Evolutionary conservation across 441 rosid genomes (phyloP).

Genomic region (Lepidium campestre): DNA sequence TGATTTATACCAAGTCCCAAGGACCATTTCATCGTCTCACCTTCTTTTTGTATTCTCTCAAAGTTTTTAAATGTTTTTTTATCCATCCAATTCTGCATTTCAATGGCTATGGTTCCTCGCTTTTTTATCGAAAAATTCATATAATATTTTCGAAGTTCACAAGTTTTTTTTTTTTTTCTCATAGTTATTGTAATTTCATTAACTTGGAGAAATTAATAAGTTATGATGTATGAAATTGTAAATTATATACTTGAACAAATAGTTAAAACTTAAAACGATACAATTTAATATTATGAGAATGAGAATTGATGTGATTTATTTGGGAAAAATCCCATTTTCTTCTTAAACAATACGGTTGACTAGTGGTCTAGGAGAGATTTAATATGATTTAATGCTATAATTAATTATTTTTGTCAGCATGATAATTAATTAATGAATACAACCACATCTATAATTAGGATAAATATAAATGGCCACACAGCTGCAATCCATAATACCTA

Average conservation of each 20-base stretch:
- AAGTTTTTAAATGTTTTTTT: not conserved
- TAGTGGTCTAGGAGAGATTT: too few relatives aligned
- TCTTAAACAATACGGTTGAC: too few relatives aligned
- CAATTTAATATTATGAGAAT: too few relatives aligned
- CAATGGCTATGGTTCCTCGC: constrained; percentile 14
- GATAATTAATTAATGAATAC: not conserved
- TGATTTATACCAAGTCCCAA: constrained; percentile 33
- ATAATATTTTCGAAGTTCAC: too few relatives aligned
- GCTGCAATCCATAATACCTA: constrained; percentile 27
- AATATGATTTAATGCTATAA: not conserved
- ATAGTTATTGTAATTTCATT: not conserved
- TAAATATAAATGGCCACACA: constrained; percentile 13
- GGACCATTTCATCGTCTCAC: constrained; percentile 32
- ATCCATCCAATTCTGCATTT: constrained; percentile 14
- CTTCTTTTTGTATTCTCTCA: not conserved
- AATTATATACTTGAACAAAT: too few relatives aligned
- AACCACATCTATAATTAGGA: constrained; percentile 12
- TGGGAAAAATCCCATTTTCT: too few relatives aligned
- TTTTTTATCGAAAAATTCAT: not conserved
- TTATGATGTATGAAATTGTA: too few relatives aligned
- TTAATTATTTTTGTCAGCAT: not conserved
- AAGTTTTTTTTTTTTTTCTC: not conserved
- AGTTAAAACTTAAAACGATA: too few relatives aligned
- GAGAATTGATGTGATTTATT: too few relatives aligned
- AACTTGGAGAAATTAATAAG: not conserved